phyloP scores from a whole-genome alignment of 1,284 basidiomycete species.

The Agaricales sp. region DNA sequence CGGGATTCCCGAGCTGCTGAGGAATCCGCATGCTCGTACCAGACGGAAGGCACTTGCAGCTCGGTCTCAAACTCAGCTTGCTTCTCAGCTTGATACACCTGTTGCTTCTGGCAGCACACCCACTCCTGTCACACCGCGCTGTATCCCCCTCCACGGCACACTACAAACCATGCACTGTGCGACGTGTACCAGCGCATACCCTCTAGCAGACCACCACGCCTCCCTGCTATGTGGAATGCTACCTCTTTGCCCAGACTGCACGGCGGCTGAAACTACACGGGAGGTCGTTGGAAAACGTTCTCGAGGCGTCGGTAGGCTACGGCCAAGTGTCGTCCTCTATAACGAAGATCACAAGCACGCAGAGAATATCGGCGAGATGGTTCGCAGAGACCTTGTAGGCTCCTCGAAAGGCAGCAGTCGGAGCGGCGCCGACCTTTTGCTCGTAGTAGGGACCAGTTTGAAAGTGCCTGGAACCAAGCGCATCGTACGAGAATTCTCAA shows the following conservation, averaged over 20 bases:
- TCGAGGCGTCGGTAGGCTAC: constrained; percentile 71
- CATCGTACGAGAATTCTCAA: constrained; percentile 86
- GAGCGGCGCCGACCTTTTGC: constrained; percentile 70
- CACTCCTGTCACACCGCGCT: constrained; percentile 50
- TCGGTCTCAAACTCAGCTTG: background rate
- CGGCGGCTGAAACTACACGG: constrained; percentile 58
- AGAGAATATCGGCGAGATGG: constrained; percentile 76
- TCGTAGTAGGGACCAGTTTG: constrained; percentile 88
- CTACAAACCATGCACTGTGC: constrained; percentile 75
- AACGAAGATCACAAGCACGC: constrained; percentile 85
- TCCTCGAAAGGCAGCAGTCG: constrained; percentile 51
- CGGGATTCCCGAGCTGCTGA: constrained; percentile 56
- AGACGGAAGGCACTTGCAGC: constrained; percentile 8
- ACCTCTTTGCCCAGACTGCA: constrained; percentile 76
- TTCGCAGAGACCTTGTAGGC: constrained; percentile 68
- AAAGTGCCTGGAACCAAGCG: constrained; percentile 89
- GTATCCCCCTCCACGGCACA: constrained; percentile 87
- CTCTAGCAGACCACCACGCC: constrained; percentile 50
- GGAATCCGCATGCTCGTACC: constrained; percentile 30
- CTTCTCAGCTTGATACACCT: background rate
- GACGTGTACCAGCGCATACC: constrained; percentile 65
- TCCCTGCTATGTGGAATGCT: constrained; percentile 50
- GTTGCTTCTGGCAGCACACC: constrained; percentile 14
- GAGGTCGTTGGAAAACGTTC: constrained; percentile 72
- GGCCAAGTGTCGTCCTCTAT: constrained; percentile 86